Evolutionary conservation across 371 early-diverging fungal species (phyloP), one percentile per base, ranked within the genome.

Genomic region (Lichtheimia ornata): DNA sequence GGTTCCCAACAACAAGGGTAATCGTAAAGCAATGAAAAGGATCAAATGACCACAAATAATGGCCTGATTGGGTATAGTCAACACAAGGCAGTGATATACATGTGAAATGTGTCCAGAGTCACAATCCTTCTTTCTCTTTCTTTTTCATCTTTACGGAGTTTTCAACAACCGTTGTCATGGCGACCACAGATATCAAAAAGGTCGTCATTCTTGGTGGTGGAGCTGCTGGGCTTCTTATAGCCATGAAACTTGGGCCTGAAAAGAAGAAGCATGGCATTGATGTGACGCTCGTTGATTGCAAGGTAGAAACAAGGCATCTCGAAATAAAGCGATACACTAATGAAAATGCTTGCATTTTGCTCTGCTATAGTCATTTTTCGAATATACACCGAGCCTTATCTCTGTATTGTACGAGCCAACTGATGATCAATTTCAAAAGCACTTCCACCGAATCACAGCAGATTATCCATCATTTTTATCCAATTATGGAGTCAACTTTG

Each of bases 311-410:
- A 35, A 9, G 22, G 5, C 15, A 25, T 35, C 27, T n/a, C n/a
- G 25, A 14, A 1, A 56, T 35, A 41, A 4, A 28, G 17, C 14
- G 6, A 30, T 27, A 30, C 0, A 42, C 4, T 44, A 6, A 40
- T 17, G 18, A 27, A 30, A n/a, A 42, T 53, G 14, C 15, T 9
- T 50, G 13, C 17, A 15, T 35, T 30, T 3, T 9, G 20, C 15
- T 35, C 24, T 28, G 27, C 1, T 25, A 2, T 51, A 72, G 76
- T 40, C 76, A 5, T 79, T 72, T 56, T 72, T 64, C 35, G 76
- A 76, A 59, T 79, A 73, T 49, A 79, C 76, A 15, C 79, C 79
- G 5, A 63, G 58, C 1, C 59, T 79, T 15, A 73, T 73, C 14
- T 65, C 73, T 12, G 76, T 75, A 0, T 40, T 79, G 9, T 72